phyloP scores from a whole-genome alignment of 73 alveolate genomes.

The Diophrys appendiculata region DNA sequence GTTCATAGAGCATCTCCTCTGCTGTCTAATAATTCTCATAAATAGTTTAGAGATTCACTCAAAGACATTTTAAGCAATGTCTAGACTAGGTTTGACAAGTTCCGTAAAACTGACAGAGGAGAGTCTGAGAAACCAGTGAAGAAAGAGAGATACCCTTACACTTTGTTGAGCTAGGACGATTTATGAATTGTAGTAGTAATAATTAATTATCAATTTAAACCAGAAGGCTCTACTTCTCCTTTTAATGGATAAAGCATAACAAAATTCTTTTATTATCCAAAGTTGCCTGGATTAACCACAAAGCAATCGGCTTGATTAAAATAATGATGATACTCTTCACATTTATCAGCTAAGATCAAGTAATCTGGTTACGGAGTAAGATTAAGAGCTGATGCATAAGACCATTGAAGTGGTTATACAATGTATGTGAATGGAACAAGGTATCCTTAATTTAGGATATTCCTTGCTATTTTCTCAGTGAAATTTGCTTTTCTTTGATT shows the following conservation, averaged over 20 bases:
- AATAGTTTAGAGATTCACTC: no score
- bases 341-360: constrained; percentile 46
- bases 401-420: constrained; percentile 55
- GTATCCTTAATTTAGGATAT: constrained; percentile 47
- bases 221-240: constrained; percentile 4
- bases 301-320: not conserved
- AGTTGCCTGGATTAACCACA: constrained; percentile 60
- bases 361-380: constrained; percentile 54
- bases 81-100: no score
- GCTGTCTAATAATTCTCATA: no score
- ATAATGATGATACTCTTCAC: constrained; percentile 35
- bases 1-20: no score
- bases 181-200: no score
- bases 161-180: no score
- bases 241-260: constrained; percentile 27
- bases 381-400: constrained; percentile 34
- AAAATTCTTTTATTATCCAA: constrained; percentile 31
- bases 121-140: no score
- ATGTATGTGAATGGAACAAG: constrained; percentile 47
- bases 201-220: no score
- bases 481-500: not conserved
- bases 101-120: no score
- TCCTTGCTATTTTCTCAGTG: constrained; percentile 34
- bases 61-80: no score
- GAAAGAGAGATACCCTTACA: no score